Evolutionary conservation across 176 grass and related monocot genomes (phyloP).

Genomic region (Musa troglodytarum): DNA sequence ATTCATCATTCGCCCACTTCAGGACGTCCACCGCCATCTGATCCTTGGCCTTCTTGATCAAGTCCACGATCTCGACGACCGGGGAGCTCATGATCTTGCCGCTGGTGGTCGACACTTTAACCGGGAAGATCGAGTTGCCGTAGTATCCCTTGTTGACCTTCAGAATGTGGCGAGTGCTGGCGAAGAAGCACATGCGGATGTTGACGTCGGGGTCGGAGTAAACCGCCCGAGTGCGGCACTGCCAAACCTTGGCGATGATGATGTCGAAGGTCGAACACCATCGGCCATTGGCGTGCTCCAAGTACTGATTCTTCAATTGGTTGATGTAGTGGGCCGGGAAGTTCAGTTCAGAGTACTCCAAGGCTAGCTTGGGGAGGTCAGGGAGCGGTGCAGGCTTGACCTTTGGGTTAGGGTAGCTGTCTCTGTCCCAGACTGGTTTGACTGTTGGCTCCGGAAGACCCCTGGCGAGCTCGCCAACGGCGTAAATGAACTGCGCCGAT

Average conservation of each 20-base stretch:
- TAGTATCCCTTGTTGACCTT: slow-evolving; percentile 15
- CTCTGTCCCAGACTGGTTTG: slow-evolving; percentile 20
- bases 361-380: background rate
- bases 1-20: background rate
- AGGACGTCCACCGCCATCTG: background rate
- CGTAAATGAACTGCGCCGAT: slow-evolving; percentile 2
- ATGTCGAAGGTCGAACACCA: slow-evolving; percentile 21
- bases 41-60: slow-evolving; percentile 24
- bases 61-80: slow-evolving; percentile 2
- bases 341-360: slow-evolving; percentile 6
- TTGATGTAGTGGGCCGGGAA: slow-evolving; percentile 12
- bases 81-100: background rate
- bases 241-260: slow-evolving; percentile 15
- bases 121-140: slow-evolving; percentile 12
- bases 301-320: background rate
- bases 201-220: background rate
- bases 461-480: background rate
- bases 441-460: slow-evolving; percentile 13
- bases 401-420: slow-evolving; percentile 9
- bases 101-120: background rate
- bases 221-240: slow-evolving; percentile 3
- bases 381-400: slow-evolving; percentile 4
- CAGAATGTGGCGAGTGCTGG: slow-evolving; percentile 18
- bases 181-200: slow-evolving; percentile 15
- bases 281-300: background rate